Percentiles rank a stretch among this genome's conserved stretches.
Conservation (phyloP, 495 filamentous ascomycete genomes). For the Xylaria flabelliformis region DNA sequence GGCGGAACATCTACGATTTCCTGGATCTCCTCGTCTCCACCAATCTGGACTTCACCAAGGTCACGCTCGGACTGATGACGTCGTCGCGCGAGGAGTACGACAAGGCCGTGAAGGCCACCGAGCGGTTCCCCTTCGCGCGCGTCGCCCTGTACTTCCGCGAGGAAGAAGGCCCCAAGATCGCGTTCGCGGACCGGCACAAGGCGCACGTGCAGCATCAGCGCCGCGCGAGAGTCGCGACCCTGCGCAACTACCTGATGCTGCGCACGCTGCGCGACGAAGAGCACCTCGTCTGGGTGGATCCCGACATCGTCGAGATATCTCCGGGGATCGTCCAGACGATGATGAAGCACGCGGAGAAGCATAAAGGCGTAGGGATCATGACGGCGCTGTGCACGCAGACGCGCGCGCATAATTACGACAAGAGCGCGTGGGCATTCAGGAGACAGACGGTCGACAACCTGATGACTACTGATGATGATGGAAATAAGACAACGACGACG, state of each 20-base stretch:
- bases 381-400: slow-evolving; percentile 35
- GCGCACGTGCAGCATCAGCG: slow-evolving; percentile 28
- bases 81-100: slow-evolving; percentile 33
- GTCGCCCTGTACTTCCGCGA: slow-evolving; percentile 34
- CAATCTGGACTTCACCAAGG: slow-evolving; percentile 29
- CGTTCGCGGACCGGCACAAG: slow-evolving; percentile 31
- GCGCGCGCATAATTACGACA: slow-evolving; percentile 33
- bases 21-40: slow-evolving; percentile 33
- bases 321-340: slow-evolving; percentile 33
- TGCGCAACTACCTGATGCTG: slow-evolving; percentile 35
- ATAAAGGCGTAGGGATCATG: slow-evolving; percentile 30
- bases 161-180: slow-evolving; percentile 23
- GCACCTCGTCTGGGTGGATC: slow-evolving; percentile 35
- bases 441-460: neutral
- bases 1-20: slow-evolving; percentile 36
- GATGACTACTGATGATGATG: too few relatives aligned
- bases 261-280: slow-evolving; percentile 33
- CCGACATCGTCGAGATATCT: slow-evolving; percentile 34
- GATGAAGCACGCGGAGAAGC: slow-evolving; percentile 29
- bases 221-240: slow-evolving; percentile 27
- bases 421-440: slow-evolving; percentile 34
- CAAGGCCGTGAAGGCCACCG: slow-evolving; percentile 26
- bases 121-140: slow-evolving; percentile 32
- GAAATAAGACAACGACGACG: slow-evolving; percentile 18
- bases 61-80: slow-evolving; percentile 34